A percentile compares a stretch with the other conserved stretches of the same genome.
These are phyloP conservation scores for Chrysoporthe deuterocubensis DNA, from an alignment of 2,329 filamentous ascomycete genomes.

Conservation along the genomic window DNA sequence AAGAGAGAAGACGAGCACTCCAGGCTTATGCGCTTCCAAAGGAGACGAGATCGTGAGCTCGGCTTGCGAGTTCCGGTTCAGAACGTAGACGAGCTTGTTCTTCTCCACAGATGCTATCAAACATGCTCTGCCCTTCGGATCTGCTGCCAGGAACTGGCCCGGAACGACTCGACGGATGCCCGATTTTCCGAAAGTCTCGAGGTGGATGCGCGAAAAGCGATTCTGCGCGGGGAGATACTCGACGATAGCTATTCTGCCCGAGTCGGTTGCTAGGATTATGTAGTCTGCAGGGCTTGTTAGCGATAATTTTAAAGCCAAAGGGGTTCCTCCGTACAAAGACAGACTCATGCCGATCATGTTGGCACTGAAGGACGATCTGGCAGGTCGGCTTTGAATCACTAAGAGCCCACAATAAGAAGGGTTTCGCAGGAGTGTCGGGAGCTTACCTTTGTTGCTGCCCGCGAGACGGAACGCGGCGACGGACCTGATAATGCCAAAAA, in stretches of 20 bases:
- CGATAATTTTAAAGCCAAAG: constrained; percentile 11
- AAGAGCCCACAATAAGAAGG: constrained; percentile 57
- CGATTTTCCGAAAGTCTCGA: constrained; percentile 98
- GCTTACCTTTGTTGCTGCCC: constrained; percentile 92
- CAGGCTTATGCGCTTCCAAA: constrained; percentile 91
- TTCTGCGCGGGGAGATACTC: constrained; percentile 89
- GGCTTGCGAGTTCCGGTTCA: constrained; percentile 93
- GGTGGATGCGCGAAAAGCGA: constrained; percentile 83
- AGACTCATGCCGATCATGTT: constrained; percentile 29
- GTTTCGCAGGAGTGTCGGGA: constrained; percentile 34
- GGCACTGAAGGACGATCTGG: constrained; percentile 44
- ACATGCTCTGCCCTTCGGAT: constrained; percentile 94
- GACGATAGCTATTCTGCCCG: constrained; percentile 89
- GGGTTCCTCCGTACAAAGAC: constrained; percentile 27
- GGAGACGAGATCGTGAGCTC: constrained; percentile 97
- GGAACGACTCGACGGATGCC: constrained; percentile 91
- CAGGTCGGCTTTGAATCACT: constrained; percentile 71
- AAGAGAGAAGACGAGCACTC: constrained; percentile 86
- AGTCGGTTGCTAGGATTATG: constrained; percentile 93
- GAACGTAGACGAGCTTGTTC: constrained; percentile 98
- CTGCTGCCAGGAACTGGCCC: constrained; percentile 92
- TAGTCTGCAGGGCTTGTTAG: constrained; percentile 69
- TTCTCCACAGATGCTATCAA: constrained; percentile 95
- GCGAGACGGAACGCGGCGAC: constrained; percentile 89
- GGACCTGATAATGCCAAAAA: constrained; percentile 92